Percentiles rank a stretch among this genome's conserved stretches.
Conservation (phyloP, 2,329 filamentous ascomycete species). For the Macrophomina tecta region DNA sequence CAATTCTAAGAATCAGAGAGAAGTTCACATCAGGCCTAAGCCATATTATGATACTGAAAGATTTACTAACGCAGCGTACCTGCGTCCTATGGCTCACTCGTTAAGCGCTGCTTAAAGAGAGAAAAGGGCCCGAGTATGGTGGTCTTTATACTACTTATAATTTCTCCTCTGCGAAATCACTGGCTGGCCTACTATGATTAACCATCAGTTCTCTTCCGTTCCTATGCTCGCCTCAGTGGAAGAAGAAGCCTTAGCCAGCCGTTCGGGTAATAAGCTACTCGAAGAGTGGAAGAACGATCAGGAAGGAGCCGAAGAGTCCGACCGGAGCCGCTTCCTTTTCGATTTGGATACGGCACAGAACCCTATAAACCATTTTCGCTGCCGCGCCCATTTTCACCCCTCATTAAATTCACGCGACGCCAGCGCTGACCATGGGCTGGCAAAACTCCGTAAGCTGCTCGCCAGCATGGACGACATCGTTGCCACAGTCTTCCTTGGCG, state of each 20-base stretch:
- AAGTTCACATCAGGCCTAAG: too few species aligned
- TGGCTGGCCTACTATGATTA: conserved; percentile 44
- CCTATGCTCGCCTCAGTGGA: conserved; percentile 40
- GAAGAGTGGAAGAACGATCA: neutral
- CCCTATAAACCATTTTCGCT: conserved; percentile 25
- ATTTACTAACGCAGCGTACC: conserved; percentile 48
- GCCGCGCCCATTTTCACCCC: conserved; percentile 35
- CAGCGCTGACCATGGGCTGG: too few species aligned
- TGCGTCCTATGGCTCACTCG: conserved; percentile 40
- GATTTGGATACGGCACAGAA: neutral
- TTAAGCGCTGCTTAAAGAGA: conserved; percentile 40
- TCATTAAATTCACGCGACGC: too few species aligned
- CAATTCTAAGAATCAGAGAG: too few species aligned
- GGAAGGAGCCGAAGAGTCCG: neutral
- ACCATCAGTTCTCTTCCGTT: conserved; percentile 39
- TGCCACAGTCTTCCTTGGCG: too few species aligned
- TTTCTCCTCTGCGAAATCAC: conserved; percentile 43
- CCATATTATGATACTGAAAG: too few species aligned
- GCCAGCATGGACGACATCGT: too few species aligned
- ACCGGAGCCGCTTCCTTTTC: neutral
- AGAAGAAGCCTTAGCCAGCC: conserved; percentile 21
- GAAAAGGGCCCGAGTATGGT: conserved; percentile 46
- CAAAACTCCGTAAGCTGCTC: too few species aligned
- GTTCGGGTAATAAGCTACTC: neutral
- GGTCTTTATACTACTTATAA: conserved; percentile 47